These are phyloP conservation scores for Solanum sejunctum DNA, from an alignment of 257 asterid species.

Conservation along the genomic window DNA sequence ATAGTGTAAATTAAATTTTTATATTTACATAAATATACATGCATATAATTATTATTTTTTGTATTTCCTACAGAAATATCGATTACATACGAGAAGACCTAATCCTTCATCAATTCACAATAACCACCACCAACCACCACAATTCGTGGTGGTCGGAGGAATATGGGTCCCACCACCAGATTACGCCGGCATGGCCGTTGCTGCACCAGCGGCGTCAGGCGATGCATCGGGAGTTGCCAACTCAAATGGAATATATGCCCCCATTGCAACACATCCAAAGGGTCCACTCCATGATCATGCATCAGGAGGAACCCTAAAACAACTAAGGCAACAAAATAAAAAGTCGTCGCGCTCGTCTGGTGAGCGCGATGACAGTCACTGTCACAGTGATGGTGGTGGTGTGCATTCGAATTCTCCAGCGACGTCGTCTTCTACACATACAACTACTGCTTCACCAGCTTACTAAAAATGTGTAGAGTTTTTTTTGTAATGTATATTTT, in stretches of 20 bases:
- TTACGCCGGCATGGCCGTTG: conserved; percentile 18
- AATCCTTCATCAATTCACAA: conserved; percentile 21
- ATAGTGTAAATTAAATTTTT: background rate
- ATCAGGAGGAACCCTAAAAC: conserved; percentile 5
- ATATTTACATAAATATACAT: background rate
- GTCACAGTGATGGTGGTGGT: conserved; percentile 11
- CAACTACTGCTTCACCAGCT: conserved; percentile 26
- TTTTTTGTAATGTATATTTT: conserved; percentile 1
- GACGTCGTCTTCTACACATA: conserved; percentile 36
- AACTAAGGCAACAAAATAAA: background rate
- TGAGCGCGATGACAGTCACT: conserved; percentile 3
- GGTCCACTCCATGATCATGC: conserved; percentile 20
- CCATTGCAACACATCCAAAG: conserved; percentile 35
- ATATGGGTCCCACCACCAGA: conserved; percentile 27
- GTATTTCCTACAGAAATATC: conserved; percentile 26
- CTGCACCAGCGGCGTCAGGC: conserved; percentile 25
- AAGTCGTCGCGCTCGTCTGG: conserved; percentile 3
- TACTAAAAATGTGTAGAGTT: conserved; percentile 12
- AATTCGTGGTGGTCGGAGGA: conserved; percentile 24
- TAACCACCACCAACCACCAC: conserved; percentile 7
- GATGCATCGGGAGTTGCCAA: conserved; percentile 31
- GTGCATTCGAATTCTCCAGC: conserved; percentile 28
- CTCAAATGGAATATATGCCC: conserved; percentile 50
- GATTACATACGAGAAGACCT: conserved; percentile 55
- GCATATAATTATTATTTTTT: background rate